These are phyloP conservation scores for Sambucus nigra DNA, from an alignment of 129 eudicot genomes.

Conservation along the genomic window DNA sequence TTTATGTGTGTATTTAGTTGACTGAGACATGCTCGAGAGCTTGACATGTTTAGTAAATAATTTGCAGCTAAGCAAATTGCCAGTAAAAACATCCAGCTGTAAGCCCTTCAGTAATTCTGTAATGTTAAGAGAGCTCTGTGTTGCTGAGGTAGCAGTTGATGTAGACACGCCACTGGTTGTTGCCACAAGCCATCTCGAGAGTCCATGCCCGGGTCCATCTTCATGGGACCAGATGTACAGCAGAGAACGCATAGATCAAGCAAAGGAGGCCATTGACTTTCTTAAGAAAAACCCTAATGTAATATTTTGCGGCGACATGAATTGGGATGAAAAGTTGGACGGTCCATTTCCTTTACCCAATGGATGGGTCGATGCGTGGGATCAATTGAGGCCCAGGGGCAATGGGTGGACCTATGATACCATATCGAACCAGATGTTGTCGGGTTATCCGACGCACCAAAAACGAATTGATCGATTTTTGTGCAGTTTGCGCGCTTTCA, in stretches of 20 bases:
- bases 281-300: conserved; percentile 50
- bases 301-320: conserved; percentile 82
- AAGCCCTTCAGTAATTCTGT: conserved; percentile 59
- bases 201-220: conserved; percentile 90
- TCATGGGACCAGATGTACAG: conserved; percentile 92
- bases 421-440: conserved; percentile 69
- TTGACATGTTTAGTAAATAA: background rate
- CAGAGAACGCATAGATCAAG: conserved; percentile 82
- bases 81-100: conserved; percentile 46
- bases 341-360: conserved; percentile 62
- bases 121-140: conserved; percentile 72
- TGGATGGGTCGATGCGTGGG: conserved; percentile 89
- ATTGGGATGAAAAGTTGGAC: conserved; percentile 90
- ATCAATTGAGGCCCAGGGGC: conserved; percentile 46
- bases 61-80: conserved; percentile 56
- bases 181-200: conserved; percentile 84
- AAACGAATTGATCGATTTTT: conserved; percentile 67
- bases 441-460: conserved; percentile 62
- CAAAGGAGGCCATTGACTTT: conserved; percentile 57
- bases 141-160: conserved; percentile 47
- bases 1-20: background rate
- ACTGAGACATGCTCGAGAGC: background rate
- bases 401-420: conserved; percentile 84
- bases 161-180: conserved; percentile 33
- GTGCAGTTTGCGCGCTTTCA: conserved; percentile 48